A percentile compares a stretch with the other conserved stretches of the same genome.
phyloP scores from a whole-genome alignment of 257 asterid species.

The Nicotiana sylvestris region DNA sequence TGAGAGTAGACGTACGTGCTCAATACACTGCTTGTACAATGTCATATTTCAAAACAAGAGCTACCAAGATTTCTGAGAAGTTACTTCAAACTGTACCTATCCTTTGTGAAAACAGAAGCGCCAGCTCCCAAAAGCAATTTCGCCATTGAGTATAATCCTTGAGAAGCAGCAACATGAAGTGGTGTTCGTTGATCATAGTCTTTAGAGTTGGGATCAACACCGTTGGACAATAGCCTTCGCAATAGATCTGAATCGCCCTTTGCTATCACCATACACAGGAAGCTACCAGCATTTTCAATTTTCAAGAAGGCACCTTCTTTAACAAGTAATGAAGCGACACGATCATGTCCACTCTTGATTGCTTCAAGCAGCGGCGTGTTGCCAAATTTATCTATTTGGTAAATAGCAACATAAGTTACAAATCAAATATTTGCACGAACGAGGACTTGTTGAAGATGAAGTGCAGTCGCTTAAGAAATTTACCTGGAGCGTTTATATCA shows the following conservation, averaged over 20 bases:
- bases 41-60: neutral
- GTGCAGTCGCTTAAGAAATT: neutral
- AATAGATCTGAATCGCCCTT: slow-evolving; percentile 79
- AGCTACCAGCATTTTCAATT: slow-evolving; percentile 62
- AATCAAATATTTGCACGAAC: neutral
- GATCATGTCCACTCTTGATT: slow-evolving; percentile 73
- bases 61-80: neutral
- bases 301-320: slow-evolving; percentile 63
- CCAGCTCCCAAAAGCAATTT: slow-evolving; percentile 83
- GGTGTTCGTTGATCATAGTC: slow-evolving; percentile 84
- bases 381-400: slow-evolving; percentile 61
- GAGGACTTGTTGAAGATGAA: neutral
- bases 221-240: slow-evolving; percentile 51
- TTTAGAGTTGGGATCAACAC: slow-evolving; percentile 66
- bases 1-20: neutral
- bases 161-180: slow-evolving; percentile 82
- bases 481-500: slow-evolving; percentile 62
- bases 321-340: slow-evolving; percentile 53
- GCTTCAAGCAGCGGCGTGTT: slow-evolving; percentile 79
- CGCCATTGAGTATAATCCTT: slow-evolving; percentile 67
- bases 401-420: neutral
- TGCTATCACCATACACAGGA: slow-evolving; percentile 58
- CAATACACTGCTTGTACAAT: neutral
- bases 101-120: slow-evolving; percentile 71
- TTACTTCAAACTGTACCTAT: slow-evolving; percentile 43